phyloP scores from a whole-genome alignment of 2,329 filamentous ascomycete species.

The Alternaria sp. region DNA sequence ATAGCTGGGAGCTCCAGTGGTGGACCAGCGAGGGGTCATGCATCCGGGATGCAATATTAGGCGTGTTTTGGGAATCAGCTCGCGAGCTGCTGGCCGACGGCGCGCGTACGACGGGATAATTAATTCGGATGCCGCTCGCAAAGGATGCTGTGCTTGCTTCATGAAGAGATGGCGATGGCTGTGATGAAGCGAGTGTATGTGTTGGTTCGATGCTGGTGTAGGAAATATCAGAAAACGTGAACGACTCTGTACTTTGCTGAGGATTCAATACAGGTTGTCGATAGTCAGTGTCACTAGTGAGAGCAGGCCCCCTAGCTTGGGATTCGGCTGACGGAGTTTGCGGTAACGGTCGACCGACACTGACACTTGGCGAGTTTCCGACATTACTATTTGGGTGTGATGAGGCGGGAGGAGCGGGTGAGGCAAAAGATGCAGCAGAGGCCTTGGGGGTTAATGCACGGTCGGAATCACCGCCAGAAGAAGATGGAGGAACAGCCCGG shows the following conservation, averaged over 20 bases:
- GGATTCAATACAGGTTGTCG: slow-evolving; percentile 38
- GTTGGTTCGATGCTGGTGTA: slow-evolving; percentile 46
- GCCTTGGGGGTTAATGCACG: slow-evolving; percentile 49
- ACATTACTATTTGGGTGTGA: slow-evolving; percentile 35
- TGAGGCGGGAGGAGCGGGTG: slow-evolving; percentile 38
- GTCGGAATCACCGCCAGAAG: slow-evolving; percentile 43
- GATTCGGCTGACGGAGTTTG: slow-evolving; percentile 40
- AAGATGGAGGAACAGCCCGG: slow-evolving; percentile 51
- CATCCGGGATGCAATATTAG: slow-evolving; percentile 52
- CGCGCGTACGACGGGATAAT: slow-evolving; percentile 49
- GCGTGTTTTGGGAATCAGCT: slow-evolving; percentile 45
- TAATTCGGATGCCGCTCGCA: slow-evolving; percentile 46
- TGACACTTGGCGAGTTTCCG: slow-evolving; percentile 41
- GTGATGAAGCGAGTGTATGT: slow-evolving; percentile 31
- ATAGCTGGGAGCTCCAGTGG: slow-evolving; percentile 53
- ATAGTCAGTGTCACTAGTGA: slow-evolving; percentile 42
- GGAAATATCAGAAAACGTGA: slow-evolving; percentile 49
- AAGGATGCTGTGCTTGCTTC: slow-evolving; percentile 46
- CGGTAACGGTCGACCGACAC: slow-evolving; percentile 34
- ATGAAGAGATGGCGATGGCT: slow-evolving; percentile 46
- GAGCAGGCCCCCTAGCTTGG: slow-evolving; percentile 44
- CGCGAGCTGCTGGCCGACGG: slow-evolving; percentile 49
- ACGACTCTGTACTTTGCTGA: slow-evolving; percentile 45
- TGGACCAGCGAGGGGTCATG: slow-evolving; percentile 48
- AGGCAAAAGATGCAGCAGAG: slow-evolving; percentile 50